Evolutionary conservation across 1,284 basidiomycete genomes (phyloP), one percentile per base, ranked within the genome.

Genomic region (Melampsora larici-populina): DNA sequence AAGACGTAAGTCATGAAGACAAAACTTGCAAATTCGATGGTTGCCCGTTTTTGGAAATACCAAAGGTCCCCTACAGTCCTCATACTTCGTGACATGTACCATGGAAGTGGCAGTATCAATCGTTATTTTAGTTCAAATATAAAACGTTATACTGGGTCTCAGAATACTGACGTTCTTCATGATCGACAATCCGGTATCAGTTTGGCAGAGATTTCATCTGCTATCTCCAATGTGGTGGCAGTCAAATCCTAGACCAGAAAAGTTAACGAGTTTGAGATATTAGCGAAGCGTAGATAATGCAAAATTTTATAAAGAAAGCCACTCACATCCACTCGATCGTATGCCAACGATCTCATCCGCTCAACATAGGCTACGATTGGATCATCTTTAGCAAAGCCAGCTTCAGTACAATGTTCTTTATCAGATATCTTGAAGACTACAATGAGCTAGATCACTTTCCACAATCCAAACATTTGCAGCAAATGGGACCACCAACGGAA

Each of bases 41-140:
- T 91, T 84, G 99, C 97, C 84, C 97, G 94, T 86, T 97, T 99
- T 80, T 97, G 90, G 89, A 98, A 93, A 79, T 93, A 88, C 95
- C 96, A 99, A 6, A 99, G 87, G 81, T 97, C 94, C 78, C 89
- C 89, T 1, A 96, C 90, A 5, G 88, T 88, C 36, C 87, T 86
- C 92, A 97, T 97, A 31, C 91, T 91, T 68, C 89, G 89, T 63
- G 90, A 87, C 90, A 99, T 92, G 84, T 94, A 99, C 92, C 97
- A 82, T 4, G 9, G 49, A 31, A 72, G 36, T 51, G 76, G 43
- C 46, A 40, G 36, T 17, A 76, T 24, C 36, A 46, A 64, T 55
- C 21, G 51, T 63, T 31, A 29, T 40, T 29, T 67, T 9, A 71
- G 40, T 40, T 46, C n/a, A 21, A 1, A 36, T 36, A 36, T 9